phyloP scores from a whole-genome alignment of 2,329 filamentous ascomycete genomes.

The Nothophaeocryptopus gaeumannii region DNA sequence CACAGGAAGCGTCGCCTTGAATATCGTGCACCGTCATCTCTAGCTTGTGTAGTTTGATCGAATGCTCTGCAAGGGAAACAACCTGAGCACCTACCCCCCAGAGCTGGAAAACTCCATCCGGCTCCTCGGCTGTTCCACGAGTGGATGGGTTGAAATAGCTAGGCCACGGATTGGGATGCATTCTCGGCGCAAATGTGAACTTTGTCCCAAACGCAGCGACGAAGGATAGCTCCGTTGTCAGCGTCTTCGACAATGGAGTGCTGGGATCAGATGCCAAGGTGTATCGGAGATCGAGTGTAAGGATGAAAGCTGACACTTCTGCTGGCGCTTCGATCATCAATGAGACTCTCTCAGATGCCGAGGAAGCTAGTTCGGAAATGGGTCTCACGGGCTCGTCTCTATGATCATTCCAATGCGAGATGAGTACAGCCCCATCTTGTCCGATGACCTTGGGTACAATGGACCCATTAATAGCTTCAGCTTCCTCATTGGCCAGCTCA shows the following conservation, averaged over 20 bases:
- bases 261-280: constrained; percentile 74
- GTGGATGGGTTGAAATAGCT: constrained; percentile 66
- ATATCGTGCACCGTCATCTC: constrained; percentile 60
- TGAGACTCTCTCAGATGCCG: constrained; percentile 12
- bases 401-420: constrained; percentile 30
- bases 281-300: constrained; percentile 74
- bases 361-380: constrained; percentile 10
- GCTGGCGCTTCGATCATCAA: constrained; percentile 38
- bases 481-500: constrained; percentile 76
- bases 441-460: constrained; percentile 54
- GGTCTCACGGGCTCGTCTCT: constrained; percentile 13
- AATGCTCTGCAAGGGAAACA: constrained; percentile 71
- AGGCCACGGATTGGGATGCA: constrained; percentile 79
- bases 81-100: constrained; percentile 73
- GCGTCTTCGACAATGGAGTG: constrained; percentile 74
- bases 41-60: constrained; percentile 61
- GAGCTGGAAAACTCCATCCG: constrained; percentile 68
- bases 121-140: constrained; percentile 27
- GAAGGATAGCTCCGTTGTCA: constrained; percentile 67
- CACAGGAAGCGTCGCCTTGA: constrained; percentile 62
- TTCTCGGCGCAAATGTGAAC: constrained; percentile 77
- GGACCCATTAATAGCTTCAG: constrained; percentile 69
- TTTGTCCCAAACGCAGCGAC: constrained; percentile 86
- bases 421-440: constrained; percentile 13
- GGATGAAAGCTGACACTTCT: constrained; percentile 57